phyloP scores from a whole-genome alignment of 2,329 filamentous ascomycete genomes.

The Xylariaceae sp. region DNA sequence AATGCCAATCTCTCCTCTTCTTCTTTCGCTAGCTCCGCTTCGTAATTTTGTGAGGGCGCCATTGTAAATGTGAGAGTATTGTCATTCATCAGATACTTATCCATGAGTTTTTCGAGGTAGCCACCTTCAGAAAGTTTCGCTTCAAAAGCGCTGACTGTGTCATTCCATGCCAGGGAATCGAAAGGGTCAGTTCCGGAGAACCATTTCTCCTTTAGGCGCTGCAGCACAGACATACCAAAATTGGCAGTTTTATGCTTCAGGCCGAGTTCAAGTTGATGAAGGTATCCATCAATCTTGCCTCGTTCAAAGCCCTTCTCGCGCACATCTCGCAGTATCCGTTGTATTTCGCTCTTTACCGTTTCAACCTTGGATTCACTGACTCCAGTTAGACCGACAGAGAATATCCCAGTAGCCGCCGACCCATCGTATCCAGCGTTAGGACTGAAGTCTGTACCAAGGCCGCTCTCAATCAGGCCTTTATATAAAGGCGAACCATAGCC shows the following conservation, averaged over 20 bases:
- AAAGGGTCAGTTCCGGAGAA: conserved; percentile 94
- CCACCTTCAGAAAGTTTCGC: conserved; percentile 64
- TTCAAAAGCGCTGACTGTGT: conserved; percentile 79
- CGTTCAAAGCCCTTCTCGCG: conserved; percentile 75
- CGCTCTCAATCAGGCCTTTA: conserved; percentile 78
- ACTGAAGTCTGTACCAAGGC: conserved; percentile 87
- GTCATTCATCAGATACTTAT: conserved; percentile 86
- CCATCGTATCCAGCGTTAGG: conserved; percentile 90
- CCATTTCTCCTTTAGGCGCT: conserved; percentile 85
- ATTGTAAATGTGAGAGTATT: conserved; percentile 90
- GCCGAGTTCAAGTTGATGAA: conserved; percentile 89
- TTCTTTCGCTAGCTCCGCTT: conserved; percentile 66
- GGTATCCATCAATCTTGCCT: conserved; percentile 84
- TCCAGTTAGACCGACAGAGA: conserved; percentile 88
- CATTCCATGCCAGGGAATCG: conserved; percentile 85
- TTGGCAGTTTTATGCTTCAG: conserved; percentile 95
- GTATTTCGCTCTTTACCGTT: conserved; percentile 68
- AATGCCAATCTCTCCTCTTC: conserved; percentile 67
- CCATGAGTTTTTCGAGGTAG: conserved; percentile 78
- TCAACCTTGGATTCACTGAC: conserved; percentile 74
- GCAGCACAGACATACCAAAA: conserved; percentile 87
- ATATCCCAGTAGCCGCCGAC: conserved; percentile 70
- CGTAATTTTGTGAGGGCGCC: conserved; percentile 73
- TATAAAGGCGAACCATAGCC: conserved; percentile 95
- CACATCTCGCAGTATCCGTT: conserved; percentile 64